phyloP scores from a whole-genome alignment of 345 rosid genomes.

The Brassica incana region DNA sequence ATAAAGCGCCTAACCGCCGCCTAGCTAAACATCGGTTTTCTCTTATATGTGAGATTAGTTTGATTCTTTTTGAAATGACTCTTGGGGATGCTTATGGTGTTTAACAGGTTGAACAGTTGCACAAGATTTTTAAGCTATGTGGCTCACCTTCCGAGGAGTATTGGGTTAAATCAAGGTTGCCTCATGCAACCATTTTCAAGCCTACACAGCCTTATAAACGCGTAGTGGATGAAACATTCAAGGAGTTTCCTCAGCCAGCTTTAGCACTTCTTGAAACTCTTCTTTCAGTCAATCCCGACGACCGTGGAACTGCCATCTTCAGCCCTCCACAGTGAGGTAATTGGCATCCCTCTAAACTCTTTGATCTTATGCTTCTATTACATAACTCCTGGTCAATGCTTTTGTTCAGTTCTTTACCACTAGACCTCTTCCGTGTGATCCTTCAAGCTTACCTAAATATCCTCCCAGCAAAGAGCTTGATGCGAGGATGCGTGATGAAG shows the following conservation, averaged over 20 bases:
- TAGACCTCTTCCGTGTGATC: slow-evolving; percentile 91
- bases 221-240: slow-evolving; percentile 85
- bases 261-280: not conserved
- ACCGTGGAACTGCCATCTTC: not conserved
- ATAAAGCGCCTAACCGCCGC: not conserved
- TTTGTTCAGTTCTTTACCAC: slow-evolving; percentile 63
- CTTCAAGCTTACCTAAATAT: slow-evolving; percentile 91
- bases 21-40: not conserved
- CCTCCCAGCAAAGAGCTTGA: slow-evolving; percentile 98
- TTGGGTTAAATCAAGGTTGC: slow-evolving; percentile 93
- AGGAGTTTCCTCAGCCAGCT: slow-evolving; percentile 52
- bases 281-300: slow-evolving; percentile 42
- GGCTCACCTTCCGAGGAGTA: slow-evolving; percentile 97
- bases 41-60: not conserved
- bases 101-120: slow-evolving; percentile 91
- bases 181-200: slow-evolving; percentile 97
- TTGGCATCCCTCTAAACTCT: not conserved
- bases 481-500: slow-evolving; percentile 94
- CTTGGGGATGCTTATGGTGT: slow-evolving; percentile 27
- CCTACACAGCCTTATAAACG: slow-evolving; percentile 96
- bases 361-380: not conserved
- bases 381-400: not conserved
- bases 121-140: slow-evolving; percentile 96
- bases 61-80: slow-evolving; percentile 13
- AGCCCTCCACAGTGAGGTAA: not conserved